phyloP scores from a whole-genome alignment of 2,329 filamentous ascomycete species.

The Zasmidium cellare region DNA sequence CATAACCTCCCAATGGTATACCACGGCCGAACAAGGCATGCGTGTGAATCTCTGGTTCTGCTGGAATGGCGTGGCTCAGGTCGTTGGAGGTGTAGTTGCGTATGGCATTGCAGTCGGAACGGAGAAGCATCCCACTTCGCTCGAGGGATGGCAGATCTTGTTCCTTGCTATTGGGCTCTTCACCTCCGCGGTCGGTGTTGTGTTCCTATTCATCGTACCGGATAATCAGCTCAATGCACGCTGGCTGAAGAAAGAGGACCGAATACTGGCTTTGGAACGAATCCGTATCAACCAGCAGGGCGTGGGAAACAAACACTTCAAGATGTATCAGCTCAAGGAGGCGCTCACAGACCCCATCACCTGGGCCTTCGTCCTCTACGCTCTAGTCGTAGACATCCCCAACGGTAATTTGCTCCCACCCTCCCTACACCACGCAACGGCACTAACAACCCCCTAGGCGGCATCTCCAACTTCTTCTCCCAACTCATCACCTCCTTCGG shows the following conservation, averaged over 20 bases:
- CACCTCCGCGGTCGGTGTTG: slow-evolving; percentile 41
- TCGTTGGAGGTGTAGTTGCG: slow-evolving; percentile 62
- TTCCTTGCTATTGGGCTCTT: slow-evolving; percentile 49
- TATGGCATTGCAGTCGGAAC: slow-evolving; percentile 63
- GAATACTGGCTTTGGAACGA: slow-evolving; percentile 67
- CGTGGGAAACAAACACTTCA: slow-evolving; percentile 56
- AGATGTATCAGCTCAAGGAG: slow-evolving; percentile 60
- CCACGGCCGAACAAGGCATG: slow-evolving; percentile 65
- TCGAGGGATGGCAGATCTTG: slow-evolving; percentile 66
- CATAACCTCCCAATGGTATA: slow-evolving; percentile 72
- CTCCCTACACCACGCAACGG: not conserved
- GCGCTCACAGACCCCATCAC: slow-evolving; percentile 59
- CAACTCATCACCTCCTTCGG: slow-evolving; percentile 65
- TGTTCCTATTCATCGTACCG: slow-evolving; percentile 51
- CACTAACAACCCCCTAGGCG: slow-evolving; percentile 34
- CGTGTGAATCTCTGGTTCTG: slow-evolving; percentile 68
- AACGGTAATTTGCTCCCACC: slow-evolving; percentile 43
- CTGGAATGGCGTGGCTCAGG: slow-evolving; percentile 65
- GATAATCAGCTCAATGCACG: slow-evolving; percentile 62
- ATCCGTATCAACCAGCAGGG: slow-evolving; percentile 75
- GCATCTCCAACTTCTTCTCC: slow-evolving; percentile 62
- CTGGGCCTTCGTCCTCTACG: slow-evolving; percentile 62
- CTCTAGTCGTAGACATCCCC: slow-evolving; percentile 57
- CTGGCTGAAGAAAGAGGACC: slow-evolving; percentile 66
- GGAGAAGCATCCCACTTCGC: slow-evolving; percentile 54